A percentile compares a stretch with the other conserved stretches of the same genome.
These are phyloP conservation scores for Ogataea polymorpha DNA, from an alignment of 805 yeast genomes.

Conservation along the genomic window DNA sequence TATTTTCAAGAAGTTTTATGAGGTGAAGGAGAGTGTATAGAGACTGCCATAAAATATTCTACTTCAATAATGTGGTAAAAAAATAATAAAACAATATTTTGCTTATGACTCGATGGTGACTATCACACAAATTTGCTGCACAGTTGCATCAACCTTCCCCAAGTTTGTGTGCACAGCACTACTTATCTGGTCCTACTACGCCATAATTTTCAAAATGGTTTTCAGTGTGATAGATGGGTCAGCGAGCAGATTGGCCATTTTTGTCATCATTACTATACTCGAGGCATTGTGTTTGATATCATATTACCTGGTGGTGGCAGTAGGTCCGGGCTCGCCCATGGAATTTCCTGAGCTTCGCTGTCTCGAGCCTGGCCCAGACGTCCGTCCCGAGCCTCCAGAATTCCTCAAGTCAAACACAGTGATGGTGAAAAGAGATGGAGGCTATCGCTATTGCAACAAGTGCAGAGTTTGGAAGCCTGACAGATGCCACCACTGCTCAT, in stretches of 20 bases:
- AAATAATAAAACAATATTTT: background rate
- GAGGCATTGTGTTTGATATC: slow-evolving; percentile 42
- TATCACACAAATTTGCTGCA: slow-evolving; percentile 31
- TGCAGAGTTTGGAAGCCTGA: slow-evolving; percentile 61
- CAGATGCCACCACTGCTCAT: slow-evolving; percentile 55
- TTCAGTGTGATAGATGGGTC: slow-evolving; percentile 20
- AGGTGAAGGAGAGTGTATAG: slow-evolving; percentile 24
- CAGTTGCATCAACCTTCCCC: slow-evolving; percentile 44
- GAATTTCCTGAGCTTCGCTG: slow-evolving; percentile 46
- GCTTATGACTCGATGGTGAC: slow-evolving; percentile 6
- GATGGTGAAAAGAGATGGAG: slow-evolving; percentile 54
- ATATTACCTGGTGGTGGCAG: slow-evolving; percentile 48
- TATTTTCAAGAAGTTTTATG: slow-evolving; percentile 74
- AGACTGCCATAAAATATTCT: background rate
- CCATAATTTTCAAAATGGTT: slow-evolving; percentile 31
- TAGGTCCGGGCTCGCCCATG: slow-evolving; percentile 65
- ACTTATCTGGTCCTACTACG: slow-evolving; percentile 48
- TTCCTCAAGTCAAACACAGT: slow-evolving; percentile 39
- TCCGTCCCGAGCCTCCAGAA: slow-evolving; percentile 38
- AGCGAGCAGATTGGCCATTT: slow-evolving; percentile 19
- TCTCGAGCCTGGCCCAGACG: slow-evolving; percentile 18
- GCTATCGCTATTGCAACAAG: slow-evolving; percentile 55
- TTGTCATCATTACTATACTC: slow-evolving; percentile 29
- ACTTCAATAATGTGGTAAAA: background rate
- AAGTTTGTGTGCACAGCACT: slow-evolving; percentile 41